Conservation (phyloP, 1,284 basidiomycete species). For the Malassezia sympodialis region DNA sequence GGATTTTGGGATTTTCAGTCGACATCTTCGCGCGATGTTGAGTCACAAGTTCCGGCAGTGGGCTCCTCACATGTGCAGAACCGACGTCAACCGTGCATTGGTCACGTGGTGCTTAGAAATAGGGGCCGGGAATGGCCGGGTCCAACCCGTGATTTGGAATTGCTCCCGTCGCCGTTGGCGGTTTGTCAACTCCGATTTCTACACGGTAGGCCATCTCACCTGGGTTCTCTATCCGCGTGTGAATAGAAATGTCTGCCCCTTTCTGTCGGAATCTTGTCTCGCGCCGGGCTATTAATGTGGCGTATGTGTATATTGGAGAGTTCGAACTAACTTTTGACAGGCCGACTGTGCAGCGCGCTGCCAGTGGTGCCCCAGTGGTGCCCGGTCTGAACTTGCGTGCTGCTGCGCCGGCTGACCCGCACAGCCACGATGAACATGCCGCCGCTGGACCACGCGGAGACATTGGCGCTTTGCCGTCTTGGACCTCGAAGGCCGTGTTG, state of each 20-base stretch:
- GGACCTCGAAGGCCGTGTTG: constrained; percentile 57
- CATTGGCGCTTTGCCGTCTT: constrained; percentile 60
- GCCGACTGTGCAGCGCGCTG: constrained; percentile 66
- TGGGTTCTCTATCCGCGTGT: neutral
- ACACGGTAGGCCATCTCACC: constrained; percentile 3
- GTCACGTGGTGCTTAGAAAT: constrained; percentile 11
- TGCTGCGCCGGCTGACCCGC: constrained; percentile 54
- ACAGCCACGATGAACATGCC: constrained; percentile 52
- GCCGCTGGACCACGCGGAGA: constrained; percentile 57
- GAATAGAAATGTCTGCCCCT: constrained; percentile 14
- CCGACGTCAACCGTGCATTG: neutral
- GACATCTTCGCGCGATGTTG: constrained; percentile 25
- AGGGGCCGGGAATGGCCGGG: constrained; percentile 15
- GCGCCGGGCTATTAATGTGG: constrained; percentile 15
- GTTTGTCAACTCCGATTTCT: constrained; percentile 13
- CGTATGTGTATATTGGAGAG: constrained; percentile 6
- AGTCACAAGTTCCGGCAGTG: neutral
- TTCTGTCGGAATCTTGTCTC: constrained; percentile 18
- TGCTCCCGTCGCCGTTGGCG: constrained; percentile 14
- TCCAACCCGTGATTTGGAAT: constrained; percentile 3
- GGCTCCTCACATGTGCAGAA: neutral
- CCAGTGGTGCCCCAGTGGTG: constrained; percentile 63
- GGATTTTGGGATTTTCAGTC: constrained; percentile 47
- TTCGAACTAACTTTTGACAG: neutral
- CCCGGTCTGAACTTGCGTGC: constrained; percentile 62